Evolutionary conservation across 345 rosid species (phyloP).

Genomic region (Eucalyptus virginea): DNA sequence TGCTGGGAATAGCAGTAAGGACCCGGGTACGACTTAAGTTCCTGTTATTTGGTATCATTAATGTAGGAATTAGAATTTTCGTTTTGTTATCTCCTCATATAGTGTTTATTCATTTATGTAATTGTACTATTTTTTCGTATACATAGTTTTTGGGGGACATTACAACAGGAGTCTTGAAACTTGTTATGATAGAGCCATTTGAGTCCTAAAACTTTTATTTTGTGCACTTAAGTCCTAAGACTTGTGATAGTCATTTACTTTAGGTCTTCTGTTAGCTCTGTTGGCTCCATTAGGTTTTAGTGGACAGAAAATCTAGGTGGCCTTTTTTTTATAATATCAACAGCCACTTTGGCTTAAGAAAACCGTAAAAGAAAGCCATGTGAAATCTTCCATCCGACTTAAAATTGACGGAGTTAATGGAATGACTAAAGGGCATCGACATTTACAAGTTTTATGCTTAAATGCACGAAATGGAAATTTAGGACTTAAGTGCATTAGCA

Average conservation of each 20-base stretch:
- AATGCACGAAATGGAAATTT: no score
- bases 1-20: slow-evolving; percentile 28
- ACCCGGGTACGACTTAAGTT: slow-evolving; percentile 31
- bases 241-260: background rate
- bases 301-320: background rate
- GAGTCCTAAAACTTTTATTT: background rate
- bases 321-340: background rate
- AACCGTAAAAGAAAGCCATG: background rate
- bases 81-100: background rate
- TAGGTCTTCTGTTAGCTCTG: background rate
- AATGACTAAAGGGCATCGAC: slow-evolving; percentile 14
- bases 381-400: background rate
- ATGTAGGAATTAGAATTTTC: background rate
- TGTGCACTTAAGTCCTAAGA: background rate
- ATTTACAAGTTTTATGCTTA: no score
- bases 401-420: background rate
- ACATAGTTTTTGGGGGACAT: background rate
- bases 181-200: background rate
- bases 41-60: background rate
- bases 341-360: background rate
- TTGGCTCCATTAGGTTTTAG: background rate
- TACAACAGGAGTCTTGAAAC: background rate
- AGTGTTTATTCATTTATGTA: background rate
- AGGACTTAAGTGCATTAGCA: no score
- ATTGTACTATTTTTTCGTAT: background rate